These are phyloP conservation scores for Lippia alba DNA, from an alignment of 305 asterid species.

Conservation along the genomic window DNA sequence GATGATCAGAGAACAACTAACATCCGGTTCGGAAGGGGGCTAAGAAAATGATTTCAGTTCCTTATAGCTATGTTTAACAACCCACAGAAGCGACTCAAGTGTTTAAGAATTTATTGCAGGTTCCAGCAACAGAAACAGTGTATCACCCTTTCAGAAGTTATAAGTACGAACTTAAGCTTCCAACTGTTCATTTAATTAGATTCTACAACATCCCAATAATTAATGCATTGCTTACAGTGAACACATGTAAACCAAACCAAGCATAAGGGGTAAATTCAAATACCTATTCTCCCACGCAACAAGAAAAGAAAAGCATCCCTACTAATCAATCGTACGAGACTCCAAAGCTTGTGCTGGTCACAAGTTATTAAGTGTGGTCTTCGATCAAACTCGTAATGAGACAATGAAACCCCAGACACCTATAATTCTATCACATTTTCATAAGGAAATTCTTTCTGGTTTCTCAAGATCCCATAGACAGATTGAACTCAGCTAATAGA, in stretches of 20 bases:
- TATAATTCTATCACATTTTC: not conserved
- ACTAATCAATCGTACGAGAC: constrained; percentile 5
- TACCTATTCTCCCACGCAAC: not conserved
- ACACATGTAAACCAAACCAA: not conserved
- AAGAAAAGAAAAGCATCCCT: constrained; percentile 15
- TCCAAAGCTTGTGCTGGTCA: constrained; percentile 20
- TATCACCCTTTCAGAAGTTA: not conserved
- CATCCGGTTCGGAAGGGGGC: not conserved
- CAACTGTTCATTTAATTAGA: constrained; percentile 10
- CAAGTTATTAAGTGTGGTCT: constrained; percentile 4
- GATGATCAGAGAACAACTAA: constrained; percentile 21
- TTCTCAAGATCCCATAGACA: not conserved
- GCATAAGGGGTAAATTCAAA: not conserved
- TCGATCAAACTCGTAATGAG: not conserved
- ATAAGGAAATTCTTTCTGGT: not conserved
- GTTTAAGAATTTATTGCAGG: constrained; percentile 15
- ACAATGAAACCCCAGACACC: not conserved
- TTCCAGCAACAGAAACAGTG: not conserved
- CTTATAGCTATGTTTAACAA: constrained; percentile 11
- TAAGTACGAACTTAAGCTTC: constrained; percentile 12
- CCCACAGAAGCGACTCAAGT: not conserved
- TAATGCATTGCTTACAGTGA: not conserved
- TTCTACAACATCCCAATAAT: not conserved
- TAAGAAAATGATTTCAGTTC: constrained; percentile 5
- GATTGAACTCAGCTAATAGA: not conserved